Evolutionary conservation across 345 rosid species (phyloP).

Genomic region (Gossypioides kirkii): DNA sequence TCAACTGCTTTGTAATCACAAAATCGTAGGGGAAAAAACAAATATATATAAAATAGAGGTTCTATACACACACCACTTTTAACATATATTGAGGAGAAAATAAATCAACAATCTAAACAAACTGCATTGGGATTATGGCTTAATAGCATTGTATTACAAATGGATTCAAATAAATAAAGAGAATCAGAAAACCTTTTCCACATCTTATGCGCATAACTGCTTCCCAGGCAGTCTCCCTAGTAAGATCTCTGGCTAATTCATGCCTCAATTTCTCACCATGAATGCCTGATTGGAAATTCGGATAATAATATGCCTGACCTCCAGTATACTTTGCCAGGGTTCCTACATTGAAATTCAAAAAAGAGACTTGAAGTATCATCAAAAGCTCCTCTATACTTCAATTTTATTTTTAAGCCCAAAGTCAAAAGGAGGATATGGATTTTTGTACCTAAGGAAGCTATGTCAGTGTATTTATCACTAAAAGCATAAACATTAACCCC

Average conservation of each 20-base stretch:
- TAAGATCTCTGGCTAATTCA: slow-evolving; percentile 92
- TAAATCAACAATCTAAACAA: not conserved
- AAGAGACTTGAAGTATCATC: not conserved
- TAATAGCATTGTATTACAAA: slow-evolving; percentile 17
- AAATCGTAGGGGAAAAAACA: not conserved
- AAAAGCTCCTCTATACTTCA: not conserved
- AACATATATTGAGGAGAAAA: not conserved
- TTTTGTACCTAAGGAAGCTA: slow-evolving; percentile 80
- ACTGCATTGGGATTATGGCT: not conserved
- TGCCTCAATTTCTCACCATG: slow-evolving; percentile 81
- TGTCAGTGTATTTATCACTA: slow-evolving; percentile 89
- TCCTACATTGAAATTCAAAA: slow-evolving; percentile 37
- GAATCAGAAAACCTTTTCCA: slow-evolving; percentile 73
- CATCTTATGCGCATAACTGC: slow-evolving; percentile 99
- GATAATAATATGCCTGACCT: slow-evolving; percentile 93
- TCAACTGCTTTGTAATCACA: slow-evolving; percentile 10
- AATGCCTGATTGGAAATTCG: slow-evolving; percentile 67
- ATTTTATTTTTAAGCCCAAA: not conserved
- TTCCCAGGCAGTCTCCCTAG: slow-evolving; percentile 99
- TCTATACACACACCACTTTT: not conserved
- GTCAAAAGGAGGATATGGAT: not conserved
- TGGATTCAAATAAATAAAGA: slow-evolving; percentile 8
- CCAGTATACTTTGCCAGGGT: slow-evolving; percentile 95
- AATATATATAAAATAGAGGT: not conserved
- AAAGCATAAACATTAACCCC: slow-evolving; percentile 85